These are phyloP conservation scores for Litchi chinensis DNA, from an alignment of 345 rosid genomes.

Conservation along the genomic window DNA sequence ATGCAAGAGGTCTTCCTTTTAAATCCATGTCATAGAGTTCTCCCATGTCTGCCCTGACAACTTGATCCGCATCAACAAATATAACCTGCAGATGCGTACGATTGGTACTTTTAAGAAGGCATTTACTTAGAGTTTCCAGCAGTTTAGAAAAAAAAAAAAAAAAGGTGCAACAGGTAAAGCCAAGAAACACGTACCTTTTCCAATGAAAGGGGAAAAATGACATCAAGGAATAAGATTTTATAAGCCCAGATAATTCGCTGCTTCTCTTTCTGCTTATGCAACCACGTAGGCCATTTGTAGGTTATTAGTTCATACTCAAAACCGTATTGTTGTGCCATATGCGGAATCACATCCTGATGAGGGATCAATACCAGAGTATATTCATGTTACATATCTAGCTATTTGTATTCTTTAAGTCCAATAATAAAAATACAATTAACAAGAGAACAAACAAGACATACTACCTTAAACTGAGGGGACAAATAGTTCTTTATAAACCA, in stretches of 20 bases:
- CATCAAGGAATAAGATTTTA: constrained; percentile 96
- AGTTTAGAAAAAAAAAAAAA: neutral
- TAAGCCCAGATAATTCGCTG: constrained; percentile 99
- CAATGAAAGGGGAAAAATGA: constrained; percentile 92
- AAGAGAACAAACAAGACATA: constrained; percentile 6
- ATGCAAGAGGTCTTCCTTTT: constrained; percentile 97
- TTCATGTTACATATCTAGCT: constrained; percentile 13
- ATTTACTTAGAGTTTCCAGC: constrained; percentile 9
- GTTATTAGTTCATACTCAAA: constrained; percentile 92
- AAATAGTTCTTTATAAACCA: constrained; percentile 99
- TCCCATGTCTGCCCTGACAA: constrained; percentile 95
- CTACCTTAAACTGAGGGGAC: constrained; percentile 97
- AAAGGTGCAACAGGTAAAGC: constrained; percentile 4
- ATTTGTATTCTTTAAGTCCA: neutral
- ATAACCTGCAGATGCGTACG: constrained; percentile 58
- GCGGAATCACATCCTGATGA: constrained; percentile 92
- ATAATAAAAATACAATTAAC: neutral
- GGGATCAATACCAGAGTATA: constrained; percentile 19
- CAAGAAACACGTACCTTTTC: constrained; percentile 64
- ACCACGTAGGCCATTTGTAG: constrained; percentile 99
- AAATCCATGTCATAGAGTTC: constrained; percentile 97
- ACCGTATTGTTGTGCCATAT: constrained; percentile 91
- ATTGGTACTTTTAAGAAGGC: constrained; percentile 15
- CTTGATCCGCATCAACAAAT: constrained; percentile 98
- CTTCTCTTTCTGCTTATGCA: constrained; percentile 98